These are phyloP conservation scores for Rhizopogon roseolus DNA, from an alignment of 768 basidiomycete species.

Conservation along the genomic window DNA sequence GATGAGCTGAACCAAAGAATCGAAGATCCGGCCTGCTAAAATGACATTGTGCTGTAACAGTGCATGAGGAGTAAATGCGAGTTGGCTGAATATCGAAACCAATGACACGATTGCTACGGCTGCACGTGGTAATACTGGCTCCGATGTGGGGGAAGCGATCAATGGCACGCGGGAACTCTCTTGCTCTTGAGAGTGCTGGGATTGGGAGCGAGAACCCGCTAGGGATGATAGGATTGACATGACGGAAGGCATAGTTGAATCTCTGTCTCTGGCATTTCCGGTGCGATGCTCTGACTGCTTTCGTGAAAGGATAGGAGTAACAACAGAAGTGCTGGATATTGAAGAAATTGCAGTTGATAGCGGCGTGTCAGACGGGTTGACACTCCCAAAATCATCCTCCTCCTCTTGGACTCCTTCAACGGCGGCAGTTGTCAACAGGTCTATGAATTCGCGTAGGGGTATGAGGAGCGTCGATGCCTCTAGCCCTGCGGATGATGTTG, in stretches of 20 bases:
- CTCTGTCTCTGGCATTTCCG: slow-evolving; percentile 41
- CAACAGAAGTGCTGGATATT: slow-evolving; percentile 25
- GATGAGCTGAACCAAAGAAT: slow-evolving; percentile 44
- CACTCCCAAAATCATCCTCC: slow-evolving; percentile 38
- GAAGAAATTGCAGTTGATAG: slow-evolving; percentile 27
- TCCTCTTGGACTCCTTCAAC: slow-evolving; percentile 30
- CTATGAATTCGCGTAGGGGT: slow-evolving; percentile 26
- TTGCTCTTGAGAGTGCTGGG: slow-evolving; percentile 38
- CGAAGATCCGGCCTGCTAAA: slow-evolving; percentile 52
- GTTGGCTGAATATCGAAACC: slow-evolving; percentile 61
- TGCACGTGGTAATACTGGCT: slow-evolving; percentile 36
- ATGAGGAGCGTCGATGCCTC: slow-evolving; percentile 15
- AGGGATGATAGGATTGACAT: slow-evolving; percentile 64
- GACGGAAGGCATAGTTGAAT: slow-evolving; percentile 49
- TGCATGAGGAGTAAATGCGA: slow-evolving; percentile 64
- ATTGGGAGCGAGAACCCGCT: slow-evolving; percentile 59
- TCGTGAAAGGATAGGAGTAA: slow-evolving; percentile 54
- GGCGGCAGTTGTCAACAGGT: slow-evolving; percentile 38
- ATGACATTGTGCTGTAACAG: slow-evolving; percentile 40
- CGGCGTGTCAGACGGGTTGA: slow-evolving; percentile 34
- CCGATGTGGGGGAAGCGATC: slow-evolving; percentile 20
- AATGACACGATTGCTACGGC: slow-evolving; percentile 62
- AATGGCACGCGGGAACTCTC: slow-evolving; percentile 26
- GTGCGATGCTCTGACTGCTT: slow-evolving; percentile 51
- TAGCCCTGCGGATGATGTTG: slow-evolving; percentile 1